Base-by-base conservation (phyloP, 2,329 filamentous ascomycete genomes). In the Aspergillus pseudoviridinutans region DNA sequence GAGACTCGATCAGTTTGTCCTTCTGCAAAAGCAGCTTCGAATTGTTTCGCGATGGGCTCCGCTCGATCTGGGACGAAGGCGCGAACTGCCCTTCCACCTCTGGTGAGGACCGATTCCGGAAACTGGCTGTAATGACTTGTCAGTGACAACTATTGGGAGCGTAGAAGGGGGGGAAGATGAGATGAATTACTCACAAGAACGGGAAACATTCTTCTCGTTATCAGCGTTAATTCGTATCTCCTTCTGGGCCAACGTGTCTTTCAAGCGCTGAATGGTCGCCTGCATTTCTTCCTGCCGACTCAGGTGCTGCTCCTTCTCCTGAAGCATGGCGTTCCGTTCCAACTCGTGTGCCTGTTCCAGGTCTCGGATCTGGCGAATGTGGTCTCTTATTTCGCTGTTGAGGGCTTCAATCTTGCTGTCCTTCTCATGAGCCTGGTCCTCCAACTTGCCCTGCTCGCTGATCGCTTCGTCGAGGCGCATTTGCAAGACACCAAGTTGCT, bases 11-110 rank as follows among this genome's bases (percentile, higher is more conserved):
- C 58, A 97, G 81, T 77, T 95, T 94, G 76, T 99, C 94, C 74
- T 97, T 99, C 74, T 97, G 92, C 66, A 95, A 82, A 52, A 97
- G 84, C 53, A 96, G 81, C 74, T 93, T 95, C 14, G 92, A 95
- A 75, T 89, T 93, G 73, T 90, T 95, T 62, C 89, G 85, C 35
- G 92, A 96, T 67, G 95, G 90, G 80, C 91, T 96, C 63, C 91
- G 88, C 67, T 93, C 87, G 54, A 96, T 77, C 3, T 91, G 91
- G 17, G 89, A 89, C 1, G 91, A 89, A 14, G 92, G 92, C 8
- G 92, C 92, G 70, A 97, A 97, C 68, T 90, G 90, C 52, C 86
- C 86, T 64, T 93, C 90, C 55, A 92, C 83, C 77, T 76, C 87
- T 77, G 61, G 85, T 78, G 54, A 84, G 73, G 66, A 83, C 76